A percentile compares a stretch with the other conserved stretches of the same genome.
Evolutionary conservation across 768 basidiomycete species (phyloP).

Genomic region (Cystobasidium tubakii): DNA sequence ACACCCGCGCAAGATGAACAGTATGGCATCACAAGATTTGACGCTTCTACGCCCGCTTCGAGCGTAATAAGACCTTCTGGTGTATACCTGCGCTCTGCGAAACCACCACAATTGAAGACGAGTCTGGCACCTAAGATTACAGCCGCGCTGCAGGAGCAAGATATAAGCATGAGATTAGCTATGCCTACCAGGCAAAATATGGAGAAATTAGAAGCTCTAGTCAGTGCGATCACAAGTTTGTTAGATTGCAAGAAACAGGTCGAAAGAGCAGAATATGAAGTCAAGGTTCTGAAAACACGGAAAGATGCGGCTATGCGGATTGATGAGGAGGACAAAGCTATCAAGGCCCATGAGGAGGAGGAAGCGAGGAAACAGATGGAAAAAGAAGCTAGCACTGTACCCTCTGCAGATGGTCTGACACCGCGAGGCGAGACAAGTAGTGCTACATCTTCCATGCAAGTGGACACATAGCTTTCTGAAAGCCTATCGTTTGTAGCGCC

Average conservation of each 20-base stretch:
- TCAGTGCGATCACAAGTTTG: constrained; percentile 21
- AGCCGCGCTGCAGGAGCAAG: constrained; percentile 69
- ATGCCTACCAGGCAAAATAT: constrained; percentile 89
- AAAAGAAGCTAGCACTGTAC: neutral
- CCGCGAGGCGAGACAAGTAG: neutral
- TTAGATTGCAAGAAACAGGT: constrained; percentile 71
- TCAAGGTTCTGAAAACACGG: constrained; percentile 58
- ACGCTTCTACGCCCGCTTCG: constrained; percentile 40
- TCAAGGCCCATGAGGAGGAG: constrained; percentile 13
- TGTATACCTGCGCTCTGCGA: constrained; percentile 77
- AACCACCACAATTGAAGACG: constrained; percentile 71
- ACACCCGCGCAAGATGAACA: constrained; percentile 44
- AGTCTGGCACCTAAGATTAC: constrained; percentile 68
- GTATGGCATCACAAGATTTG: constrained; percentile 46
- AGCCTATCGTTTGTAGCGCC: no score
- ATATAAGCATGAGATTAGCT: constrained; percentile 69
- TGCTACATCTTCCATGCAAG: constrained; percentile 5
- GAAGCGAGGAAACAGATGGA: constrained; percentile 9
- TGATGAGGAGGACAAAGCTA: constrained; percentile 23
- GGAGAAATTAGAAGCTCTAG: constrained; percentile 63
- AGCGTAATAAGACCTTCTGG: constrained; percentile 50
- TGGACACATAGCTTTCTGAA: neutral
- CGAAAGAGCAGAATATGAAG: constrained; percentile 81
- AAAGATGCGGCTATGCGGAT: constrained; percentile 32
- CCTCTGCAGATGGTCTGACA: neutral